Evolutionary conservation across 2,329 filamentous ascomycete species (phyloP), one percentile per base, ranked within the genome.

Genomic region (Bipolaris bicolor): DNA sequence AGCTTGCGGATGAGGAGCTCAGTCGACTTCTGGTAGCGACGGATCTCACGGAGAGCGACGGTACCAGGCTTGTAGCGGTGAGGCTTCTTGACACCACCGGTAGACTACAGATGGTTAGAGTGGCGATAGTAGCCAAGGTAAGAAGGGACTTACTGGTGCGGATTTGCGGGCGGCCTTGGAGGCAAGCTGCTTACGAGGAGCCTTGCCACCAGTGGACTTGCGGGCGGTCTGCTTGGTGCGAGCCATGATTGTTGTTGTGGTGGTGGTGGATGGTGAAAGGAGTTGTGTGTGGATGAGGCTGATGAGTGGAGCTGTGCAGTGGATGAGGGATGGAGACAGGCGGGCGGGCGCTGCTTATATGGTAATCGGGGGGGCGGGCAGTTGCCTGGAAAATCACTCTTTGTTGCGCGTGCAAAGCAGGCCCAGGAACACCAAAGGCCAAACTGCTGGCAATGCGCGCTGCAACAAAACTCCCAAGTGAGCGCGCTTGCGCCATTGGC

Each of bases 81-180:
- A 72, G 81, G 81, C 81, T 83, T 82, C 80, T 83, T 83, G 78
- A 82, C 81, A 81, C 81, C 81, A 76, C 94, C 95, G 80, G 95
- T 98, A 64, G 92, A 97, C 72, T 95, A 94, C 15, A 31, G 5
- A 0, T 10, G n/a, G 39, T 55, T 55, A 55, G 46, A 13, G 2
- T 1, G 11, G 18, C 26, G 39, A 3, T 15, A 11, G 11, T 15
- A 7, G n/a, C 1, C 2, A 1, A 9, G n/a, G 26, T 1, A 5
- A 13, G 22, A 34, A 1, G 15, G 2, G 18, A 44, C 52, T 31
- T 3, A 49, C 45, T 7, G 95, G 95, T 62, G 95, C 94, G 74
- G 90, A 92, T 89, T 99, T 99, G 85, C 95, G 93, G 76, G 95
- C 94, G 70, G 94, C 95, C 91, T 97, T 97, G 86, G 93, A 97